Conservation (phyloP, 73 alveolate species). For the Symbiodinium pilosum region DNA sequence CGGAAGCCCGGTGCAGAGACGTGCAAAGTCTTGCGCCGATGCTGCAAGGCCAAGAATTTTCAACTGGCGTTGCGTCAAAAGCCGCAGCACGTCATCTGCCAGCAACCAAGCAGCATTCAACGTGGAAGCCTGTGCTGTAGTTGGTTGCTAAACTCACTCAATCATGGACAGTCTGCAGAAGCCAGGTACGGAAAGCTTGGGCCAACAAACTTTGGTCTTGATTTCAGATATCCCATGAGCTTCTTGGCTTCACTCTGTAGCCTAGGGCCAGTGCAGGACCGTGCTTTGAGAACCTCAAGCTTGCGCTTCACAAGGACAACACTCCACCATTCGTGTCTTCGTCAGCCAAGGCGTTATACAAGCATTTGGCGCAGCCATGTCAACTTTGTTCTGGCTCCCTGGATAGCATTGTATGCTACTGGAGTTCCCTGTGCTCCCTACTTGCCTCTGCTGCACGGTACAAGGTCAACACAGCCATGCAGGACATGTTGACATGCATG, state of each 20-base stretch:
- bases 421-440: neutral
- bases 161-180: no score
- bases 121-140: neutral
- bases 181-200: constrained; percentile 70
- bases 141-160: neutral
- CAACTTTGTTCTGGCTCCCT: constrained; percentile 38
- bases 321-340: no score
- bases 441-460: neutral
- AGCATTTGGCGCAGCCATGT: constrained; percentile 59
- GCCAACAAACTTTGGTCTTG: constrained; percentile 69
- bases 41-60: constrained; percentile 91
- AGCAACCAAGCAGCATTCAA: constrained; percentile 4
- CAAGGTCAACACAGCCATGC: neutral
- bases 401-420: neutral
- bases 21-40: no score
- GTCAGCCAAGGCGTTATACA: constrained; percentile 22
- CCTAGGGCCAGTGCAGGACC: no score
- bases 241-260: neutral
- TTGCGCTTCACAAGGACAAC: no score
- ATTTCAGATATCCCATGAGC: constrained; percentile 69
- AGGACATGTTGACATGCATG: neutral
- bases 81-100: constrained; percentile 91
- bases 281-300: no score
- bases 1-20: no score
- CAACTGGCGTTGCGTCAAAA: constrained; percentile 70